These are phyloP conservation scores for Cladosporium sp. DNA, from an alignment of 2,329 filamentous ascomycete species.

Conservation along the genomic window DNA sequence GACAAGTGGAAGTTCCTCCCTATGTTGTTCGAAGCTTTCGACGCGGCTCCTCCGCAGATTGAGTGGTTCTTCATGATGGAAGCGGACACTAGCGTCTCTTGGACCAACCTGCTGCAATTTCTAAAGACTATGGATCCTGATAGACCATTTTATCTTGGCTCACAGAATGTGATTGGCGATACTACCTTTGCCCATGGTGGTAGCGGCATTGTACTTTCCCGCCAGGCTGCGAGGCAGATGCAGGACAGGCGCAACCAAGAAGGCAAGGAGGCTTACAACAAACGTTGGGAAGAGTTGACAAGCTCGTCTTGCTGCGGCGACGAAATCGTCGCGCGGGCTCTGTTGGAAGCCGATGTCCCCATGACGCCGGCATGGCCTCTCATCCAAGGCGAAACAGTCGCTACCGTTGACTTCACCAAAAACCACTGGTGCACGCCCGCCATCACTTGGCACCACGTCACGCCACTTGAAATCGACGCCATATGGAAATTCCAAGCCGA, in stretches of 20 bases:
- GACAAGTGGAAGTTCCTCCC: constrained; percentile 58
- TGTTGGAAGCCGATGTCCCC: constrained; percentile 43
- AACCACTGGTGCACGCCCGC: constrained; percentile 43
- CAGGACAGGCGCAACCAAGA: constrained; percentile 38
- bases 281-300: constrained; percentile 40
- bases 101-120: constrained; percentile 46
- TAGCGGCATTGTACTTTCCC: constrained; percentile 43
- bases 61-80: constrained; percentile 56
- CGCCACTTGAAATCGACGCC: constrained; percentile 18
- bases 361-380: constrained; percentile 42
- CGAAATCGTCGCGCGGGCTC: constrained; percentile 47
- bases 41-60: constrained; percentile 40
- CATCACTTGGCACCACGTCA: constrained; percentile 36
- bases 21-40: constrained; percentile 50
- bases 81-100: constrained; percentile 50
- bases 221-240: constrained; percentile 34
- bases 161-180: constrained; percentile 35
- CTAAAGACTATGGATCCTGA: constrained; percentile 44
- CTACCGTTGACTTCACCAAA: constrained; percentile 38
- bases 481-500: constrained; percentile 30
- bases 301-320: constrained; percentile 53
- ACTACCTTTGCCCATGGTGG: constrained; percentile 41
- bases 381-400: constrained; percentile 42
- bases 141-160: constrained; percentile 47
- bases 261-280: constrained; percentile 33